Evolutionary conservation across 257 asterid genomes (phyloP).

Genomic region (Phtheirospermum japonicum): DNA sequence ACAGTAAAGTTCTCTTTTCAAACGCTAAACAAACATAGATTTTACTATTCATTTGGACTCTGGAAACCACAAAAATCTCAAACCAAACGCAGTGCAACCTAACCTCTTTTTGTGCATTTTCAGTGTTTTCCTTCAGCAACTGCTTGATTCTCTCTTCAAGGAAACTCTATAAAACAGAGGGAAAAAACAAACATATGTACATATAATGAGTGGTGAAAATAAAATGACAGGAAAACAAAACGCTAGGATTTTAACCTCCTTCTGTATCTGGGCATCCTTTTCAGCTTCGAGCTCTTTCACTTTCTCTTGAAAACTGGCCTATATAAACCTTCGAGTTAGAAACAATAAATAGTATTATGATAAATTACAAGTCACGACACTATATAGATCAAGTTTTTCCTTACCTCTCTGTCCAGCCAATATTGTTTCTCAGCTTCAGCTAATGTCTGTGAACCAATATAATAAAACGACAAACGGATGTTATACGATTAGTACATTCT

Average conservation of each 20-base stretch:
- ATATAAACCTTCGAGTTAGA: conserved; percentile 27
- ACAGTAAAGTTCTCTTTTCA: too few species aligned
- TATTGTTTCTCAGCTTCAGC: conserved; percentile 37
- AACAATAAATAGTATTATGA: conserved; percentile 16
- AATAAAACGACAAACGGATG: conserved; percentile 4
- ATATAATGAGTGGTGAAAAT: not conserved
- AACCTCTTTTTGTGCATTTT: conserved; percentile 48
- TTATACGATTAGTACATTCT: conserved; percentile 11
- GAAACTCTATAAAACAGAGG: conserved; percentile 35
- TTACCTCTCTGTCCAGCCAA: conserved; percentile 51
- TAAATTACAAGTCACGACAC: conserved; percentile 8
- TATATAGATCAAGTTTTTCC: conserved; percentile 21
- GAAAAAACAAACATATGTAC: not conserved
- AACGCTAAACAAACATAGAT: too few species aligned
- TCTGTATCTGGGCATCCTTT: conserved; percentile 42
- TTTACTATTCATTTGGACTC: too few species aligned
- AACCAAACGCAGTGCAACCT: too few species aligned
- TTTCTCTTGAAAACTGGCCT: conserved; percentile 47
- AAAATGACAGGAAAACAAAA: conserved; percentile 3
- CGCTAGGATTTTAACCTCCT: conserved; percentile 38
- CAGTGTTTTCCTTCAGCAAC: conserved; percentile 47
- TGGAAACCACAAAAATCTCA: too few species aligned
- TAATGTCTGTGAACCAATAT: conserved; percentile 31
- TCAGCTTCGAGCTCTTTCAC: conserved; percentile 43
- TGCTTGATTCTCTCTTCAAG: conserved; percentile 49